Base-by-base conservation (phyloP, 495 filamentous ascomycete genomes). In the Penicillium robsamsonii region DNA sequence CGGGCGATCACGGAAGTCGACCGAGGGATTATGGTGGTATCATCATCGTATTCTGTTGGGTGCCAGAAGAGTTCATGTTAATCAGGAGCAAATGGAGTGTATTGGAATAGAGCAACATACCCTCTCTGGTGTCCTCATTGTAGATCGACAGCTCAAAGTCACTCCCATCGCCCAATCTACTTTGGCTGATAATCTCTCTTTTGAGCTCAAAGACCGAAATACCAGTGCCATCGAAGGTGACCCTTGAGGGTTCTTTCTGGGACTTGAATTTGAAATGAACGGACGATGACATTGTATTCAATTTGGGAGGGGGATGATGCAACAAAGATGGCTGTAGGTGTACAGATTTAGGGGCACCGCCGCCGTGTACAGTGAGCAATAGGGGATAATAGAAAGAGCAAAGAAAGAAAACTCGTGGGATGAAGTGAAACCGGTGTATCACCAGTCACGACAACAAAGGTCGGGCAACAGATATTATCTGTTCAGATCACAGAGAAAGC, bases 211-310 rank as follows among this genome's bases (percentile, higher is more conserved):
- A 99, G 64, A 97, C 94, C 53, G 94, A 96, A 59, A 99, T 96
- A 75, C 90, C 90, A 64, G 94, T 97, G 67, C 94, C 94, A 77
- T 99, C 94, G 76, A 99, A 99, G 64, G 90, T 87, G 57, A 99
- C 90, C 69, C 92, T 81, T 22, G 90, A 88, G 53, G 93, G 90
- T 71, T 97, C 95, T 75, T 93, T 96, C 70, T 94, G 90, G 56
- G 93, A 97, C 81, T 97, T 97, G 88, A 97, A 99, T 78, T 96
- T 96, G 88, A 96, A 97, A 78, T 96, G 97, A 70, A 99, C 92
- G 59, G 92, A 97, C 53, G 95, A 97, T 75, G 92, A 82, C 94
- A 98, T 98, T 77, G 72, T 74, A 76, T 76, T 75, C 70, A 72
- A 71, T 65, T 87, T 76, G 67, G 54, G 68, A 38, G 7, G 30